Conservation (phyloP, 306 rosid genomes). For the Clitoria ternatea region DNA sequence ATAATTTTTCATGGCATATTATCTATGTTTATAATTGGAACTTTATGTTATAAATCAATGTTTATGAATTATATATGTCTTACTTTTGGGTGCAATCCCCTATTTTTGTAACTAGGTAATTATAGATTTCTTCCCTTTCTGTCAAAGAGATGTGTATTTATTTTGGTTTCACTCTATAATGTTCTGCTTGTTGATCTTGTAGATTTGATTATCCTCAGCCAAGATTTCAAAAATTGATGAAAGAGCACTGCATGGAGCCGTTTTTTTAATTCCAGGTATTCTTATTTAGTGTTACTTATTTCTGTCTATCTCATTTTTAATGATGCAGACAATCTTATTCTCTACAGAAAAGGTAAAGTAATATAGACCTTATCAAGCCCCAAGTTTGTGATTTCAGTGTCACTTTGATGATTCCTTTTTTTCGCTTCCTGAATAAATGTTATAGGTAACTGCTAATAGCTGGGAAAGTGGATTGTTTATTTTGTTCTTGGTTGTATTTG, state of each 20-base stretch:
- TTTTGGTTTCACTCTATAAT: constrained; percentile 20
- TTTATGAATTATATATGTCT: not conserved
- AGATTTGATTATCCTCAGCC: constrained; percentile 99
- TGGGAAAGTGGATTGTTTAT: constrained; percentile 99
- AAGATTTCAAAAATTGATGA: constrained; percentile 92
- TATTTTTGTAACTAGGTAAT: not conserved
- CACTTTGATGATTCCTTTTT: not conserved
- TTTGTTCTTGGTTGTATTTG: constrained; percentile 87
- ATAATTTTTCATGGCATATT: not conserved
- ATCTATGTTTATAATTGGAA: not conserved
- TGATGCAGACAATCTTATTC: constrained; percentile 94
- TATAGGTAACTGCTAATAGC: constrained; percentile 97
- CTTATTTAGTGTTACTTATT: not conserved
- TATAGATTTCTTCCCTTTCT: not conserved
- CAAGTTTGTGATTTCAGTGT: not conserved
- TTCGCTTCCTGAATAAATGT: constrained; percentile 8
- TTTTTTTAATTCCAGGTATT: constrained; percentile 95
- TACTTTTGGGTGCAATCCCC: not conserved
- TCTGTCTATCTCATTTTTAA: not conserved
- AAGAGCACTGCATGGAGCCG: constrained; percentile 97
- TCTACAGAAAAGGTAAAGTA: constrained; percentile 92
- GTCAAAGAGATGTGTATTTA: not conserved
- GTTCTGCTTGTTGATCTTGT: constrained; percentile 35
- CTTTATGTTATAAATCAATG: not conserved
- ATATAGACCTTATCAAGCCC: constrained; percentile 20